These are phyloP conservation scores for Parachaetomium inaequale DNA, from an alignment of 495 filamentous ascomycete genomes.

Conservation along the genomic window DNA sequence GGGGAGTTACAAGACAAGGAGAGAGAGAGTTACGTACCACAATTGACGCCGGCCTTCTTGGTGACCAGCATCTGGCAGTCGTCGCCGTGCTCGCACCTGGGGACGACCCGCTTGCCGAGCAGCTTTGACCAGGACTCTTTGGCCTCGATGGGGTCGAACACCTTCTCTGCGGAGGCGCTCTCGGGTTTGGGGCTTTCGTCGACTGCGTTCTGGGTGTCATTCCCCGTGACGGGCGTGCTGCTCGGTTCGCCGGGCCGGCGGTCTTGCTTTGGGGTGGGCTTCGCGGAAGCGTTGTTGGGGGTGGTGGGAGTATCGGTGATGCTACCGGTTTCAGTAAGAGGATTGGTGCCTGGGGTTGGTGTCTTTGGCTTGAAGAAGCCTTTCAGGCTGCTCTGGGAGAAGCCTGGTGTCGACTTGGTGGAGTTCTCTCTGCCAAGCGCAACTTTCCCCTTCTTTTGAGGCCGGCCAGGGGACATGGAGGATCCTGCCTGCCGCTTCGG, in stretches of 20 bases:
- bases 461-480: constrained; percentile 22
- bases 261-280: neutral
- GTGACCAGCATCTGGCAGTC: constrained; percentile 76
- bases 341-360: constrained; percentile 24
- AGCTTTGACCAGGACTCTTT: constrained; percentile 87
- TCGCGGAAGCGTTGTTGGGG: neutral
- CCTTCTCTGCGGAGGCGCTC: constrained; percentile 13
- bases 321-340: constrained; percentile 6
- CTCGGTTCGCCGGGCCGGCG: neutral
- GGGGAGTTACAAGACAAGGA: neutral
- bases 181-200: neutral
- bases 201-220: neutral
- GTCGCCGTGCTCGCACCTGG: constrained; percentile 83
- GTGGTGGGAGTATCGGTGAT: neutral
- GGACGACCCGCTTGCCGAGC: constrained; percentile 68
- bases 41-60: constrained; percentile 83
- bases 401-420: constrained; percentile 32
- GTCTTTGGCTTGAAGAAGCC: constrained; percentile 76
- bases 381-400: constrained; percentile 71
- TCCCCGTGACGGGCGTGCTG: neutral
- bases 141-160: constrained; percentile 66
- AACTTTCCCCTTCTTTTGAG: constrained; percentile 42
- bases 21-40: constrained; percentile 38
- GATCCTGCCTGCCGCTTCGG: constrained; percentile 37
- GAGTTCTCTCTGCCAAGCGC: constrained; percentile 35